These are phyloP conservation scores for Entonaema liquescens DNA, from an alignment of 495 filamentous ascomycete species.

Conservation along the genomic window DNA sequence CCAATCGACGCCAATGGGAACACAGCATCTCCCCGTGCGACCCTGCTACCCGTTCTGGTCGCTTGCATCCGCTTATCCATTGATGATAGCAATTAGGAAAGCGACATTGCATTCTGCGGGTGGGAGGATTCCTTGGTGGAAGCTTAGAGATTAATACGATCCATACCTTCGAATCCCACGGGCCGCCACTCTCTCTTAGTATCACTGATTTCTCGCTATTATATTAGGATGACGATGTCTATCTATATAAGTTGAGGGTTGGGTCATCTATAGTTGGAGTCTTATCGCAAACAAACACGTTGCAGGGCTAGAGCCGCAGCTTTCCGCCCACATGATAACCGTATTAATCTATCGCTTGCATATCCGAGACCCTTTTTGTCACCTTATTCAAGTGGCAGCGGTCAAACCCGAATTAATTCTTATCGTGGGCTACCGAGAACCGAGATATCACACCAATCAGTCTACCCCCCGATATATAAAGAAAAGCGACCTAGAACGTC, in stretches of 20 bases:
- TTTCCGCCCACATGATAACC: conserved; percentile 25
- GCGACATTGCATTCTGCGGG: conserved; percentile 15
- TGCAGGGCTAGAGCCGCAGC: conserved; percentile 26
- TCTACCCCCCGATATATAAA: conserved; percentile 26
- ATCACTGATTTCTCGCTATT: conserved; percentile 16
- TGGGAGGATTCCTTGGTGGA: conserved; percentile 25
- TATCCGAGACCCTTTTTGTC: conserved; percentile 34
- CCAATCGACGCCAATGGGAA: conserved; percentile 10
- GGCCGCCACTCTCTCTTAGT: background rate
- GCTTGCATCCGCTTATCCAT: conserved; percentile 22
- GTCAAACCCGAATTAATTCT: conserved; percentile 32
- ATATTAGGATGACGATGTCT: conserved; percentile 33
- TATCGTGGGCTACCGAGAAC: conserved; percentile 38
- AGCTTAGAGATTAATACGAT: conserved; percentile 5
- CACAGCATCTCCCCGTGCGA: conserved; percentile 19
- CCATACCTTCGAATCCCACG: background rate
- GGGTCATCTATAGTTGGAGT: conserved; percentile 22
- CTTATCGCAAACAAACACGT: conserved; percentile 26
- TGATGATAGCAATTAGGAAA: conserved; percentile 29
- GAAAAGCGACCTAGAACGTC: conserved; percentile 33
- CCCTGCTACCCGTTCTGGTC: conserved; percentile 22
- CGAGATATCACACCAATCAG: conserved; percentile 41
- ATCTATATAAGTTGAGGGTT: conserved; percentile 17
- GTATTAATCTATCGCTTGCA: conserved; percentile 33
- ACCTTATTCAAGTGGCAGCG: conserved; percentile 19